Base-by-base conservation (phyloP, 805 yeast species). In the Candida xyloterini region DNA sequence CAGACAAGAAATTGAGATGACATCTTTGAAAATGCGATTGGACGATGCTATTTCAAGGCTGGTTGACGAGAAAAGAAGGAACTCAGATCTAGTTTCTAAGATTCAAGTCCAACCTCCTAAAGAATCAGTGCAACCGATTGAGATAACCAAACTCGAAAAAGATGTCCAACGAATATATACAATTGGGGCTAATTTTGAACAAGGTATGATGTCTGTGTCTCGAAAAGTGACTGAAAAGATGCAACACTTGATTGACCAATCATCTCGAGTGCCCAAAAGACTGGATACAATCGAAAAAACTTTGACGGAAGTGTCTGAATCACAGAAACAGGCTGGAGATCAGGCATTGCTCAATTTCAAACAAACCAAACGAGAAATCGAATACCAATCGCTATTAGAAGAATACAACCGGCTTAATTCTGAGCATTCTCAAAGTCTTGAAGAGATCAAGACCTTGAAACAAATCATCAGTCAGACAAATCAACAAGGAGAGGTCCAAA, bases 41-140 rank as follows among this genome's bases (percentile, higher is more conserved):
- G 70, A 71, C 52, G 70, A 70, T 40, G 57, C 67, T 16, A 63
- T 74, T 8, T 75, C 76, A 1, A 61, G 68, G 33, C 55, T 73
- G 28, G 68, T 73, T 7, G 78, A 72, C 39, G 76, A 73, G 46
- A 72, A 68, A 38, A 56, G 70, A 10, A 67, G 60, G 38, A 65
- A 59, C 2, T 23, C 39, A 2, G 52, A 55, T n/a, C 44, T 67
- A 7, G 50, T 53, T 27, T 47, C 56, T 5, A 16, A 29, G 15
- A 11, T 36, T 10, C 24, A 15, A 11, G 20, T 18, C 20, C 20
- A 18, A 18, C 20, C 20, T 18, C 20, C 20, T 18, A 18, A 18
- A 6, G 20, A 18, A 5, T 6, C 6, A 18, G 20, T 18, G 20
- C 20, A 18, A 18, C 23, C 25, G 11, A 23, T n/a, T 16, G 15